These are phyloP conservation scores for Rhizopogon salebrosus DNA, from an alignment of 768 basidiomycete genomes.

Conservation along the genomic window DNA sequence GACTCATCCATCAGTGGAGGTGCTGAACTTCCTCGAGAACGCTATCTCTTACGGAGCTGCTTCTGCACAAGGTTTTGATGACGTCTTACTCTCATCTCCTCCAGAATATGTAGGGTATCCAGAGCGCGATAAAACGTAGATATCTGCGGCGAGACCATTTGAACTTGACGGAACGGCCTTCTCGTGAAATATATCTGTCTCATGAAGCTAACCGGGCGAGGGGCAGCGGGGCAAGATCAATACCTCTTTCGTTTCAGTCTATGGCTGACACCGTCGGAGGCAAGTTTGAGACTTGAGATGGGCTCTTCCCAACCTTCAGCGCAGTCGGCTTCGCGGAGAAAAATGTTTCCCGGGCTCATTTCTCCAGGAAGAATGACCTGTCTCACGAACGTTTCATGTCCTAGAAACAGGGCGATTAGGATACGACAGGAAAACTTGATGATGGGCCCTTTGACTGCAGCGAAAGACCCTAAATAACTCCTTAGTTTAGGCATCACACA, in stretches of 20 bases:
- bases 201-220: neutral
- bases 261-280: too few relatives aligned
- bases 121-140: too few relatives aligned
- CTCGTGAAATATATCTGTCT: neutral
- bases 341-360: slow-evolving; percentile 1
- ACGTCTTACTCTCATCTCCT: too few relatives aligned
- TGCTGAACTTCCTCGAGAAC: too few relatives aligned
- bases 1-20: too few relatives aligned
- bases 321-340: neutral
- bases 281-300: neutral
- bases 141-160: too few relatives aligned
- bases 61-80: too few relatives aligned
- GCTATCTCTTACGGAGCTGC: too few relatives aligned
- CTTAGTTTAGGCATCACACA: slow-evolving; percentile 11
- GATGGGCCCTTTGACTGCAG: neutral
- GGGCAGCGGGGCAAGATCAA: neutral
- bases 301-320: neutral
- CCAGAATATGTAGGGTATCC: too few relatives aligned
- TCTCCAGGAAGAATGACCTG: slow-evolving; percentile 1
- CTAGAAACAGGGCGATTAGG: neutral
- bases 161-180: neutral
- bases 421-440: too few relatives aligned
- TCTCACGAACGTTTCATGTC: neutral
- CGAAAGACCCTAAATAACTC: neutral
- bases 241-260: neutral